Evolutionary conservation across 1,139 yeast genomes (phyloP).

Genomic region (Yamadazyma jaroonii): DNA sequence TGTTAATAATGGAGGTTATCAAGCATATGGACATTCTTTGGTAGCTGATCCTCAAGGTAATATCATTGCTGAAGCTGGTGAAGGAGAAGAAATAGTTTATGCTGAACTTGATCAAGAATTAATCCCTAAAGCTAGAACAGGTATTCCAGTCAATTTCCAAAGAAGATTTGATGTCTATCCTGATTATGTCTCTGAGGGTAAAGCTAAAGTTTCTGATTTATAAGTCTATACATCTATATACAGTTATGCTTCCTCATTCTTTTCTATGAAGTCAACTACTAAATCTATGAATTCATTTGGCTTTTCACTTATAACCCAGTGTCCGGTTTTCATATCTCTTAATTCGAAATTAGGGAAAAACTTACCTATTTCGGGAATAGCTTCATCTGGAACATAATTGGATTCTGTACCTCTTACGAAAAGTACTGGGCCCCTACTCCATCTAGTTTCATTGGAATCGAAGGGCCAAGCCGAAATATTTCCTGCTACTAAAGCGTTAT

Average conservation of each 20-base stretch:
- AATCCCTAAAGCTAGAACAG: slow-evolving; percentile 59
- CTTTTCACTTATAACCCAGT: slow-evolving; percentile 85
- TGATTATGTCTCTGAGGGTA: slow-evolving; percentile 52
- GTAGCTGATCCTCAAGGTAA: slow-evolving; percentile 87
- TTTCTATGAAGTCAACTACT: slow-evolving; percentile 57
- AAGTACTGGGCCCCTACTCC: slow-evolving; percentile 64
- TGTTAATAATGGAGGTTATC: slow-evolving; percentile 62
- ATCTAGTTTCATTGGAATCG: slow-evolving; percentile 51
- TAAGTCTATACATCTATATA: neutral
- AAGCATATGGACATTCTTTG: slow-evolving; percentile 90
- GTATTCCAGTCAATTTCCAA: slow-evolving; percentile 72
- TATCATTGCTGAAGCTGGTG: slow-evolving; percentile 78
- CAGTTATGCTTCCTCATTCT: slow-evolving; percentile 43
- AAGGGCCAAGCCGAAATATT: slow-evolving; percentile 78
- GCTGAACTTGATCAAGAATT: slow-evolving; percentile 72
- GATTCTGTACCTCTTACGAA: slow-evolving; percentile 81
- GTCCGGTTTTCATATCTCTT: slow-evolving; percentile 79
- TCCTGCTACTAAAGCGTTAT: slow-evolving; percentile 59
- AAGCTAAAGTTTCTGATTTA: slow-evolving; percentile 36
- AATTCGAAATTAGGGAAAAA: slow-evolving; percentile 79
- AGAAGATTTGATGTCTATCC: slow-evolving; percentile 84
- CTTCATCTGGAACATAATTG: slow-evolving; percentile 82
- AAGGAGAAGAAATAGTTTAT: slow-evolving; percentile 75
- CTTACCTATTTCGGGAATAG: slow-evolving; percentile 67
- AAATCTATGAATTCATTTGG: slow-evolving; percentile 65